These are phyloP conservation scores for Auricularia sp. DNA, from an alignment of 768 basidiomycete genomes.

Conservation along the genomic window DNA sequence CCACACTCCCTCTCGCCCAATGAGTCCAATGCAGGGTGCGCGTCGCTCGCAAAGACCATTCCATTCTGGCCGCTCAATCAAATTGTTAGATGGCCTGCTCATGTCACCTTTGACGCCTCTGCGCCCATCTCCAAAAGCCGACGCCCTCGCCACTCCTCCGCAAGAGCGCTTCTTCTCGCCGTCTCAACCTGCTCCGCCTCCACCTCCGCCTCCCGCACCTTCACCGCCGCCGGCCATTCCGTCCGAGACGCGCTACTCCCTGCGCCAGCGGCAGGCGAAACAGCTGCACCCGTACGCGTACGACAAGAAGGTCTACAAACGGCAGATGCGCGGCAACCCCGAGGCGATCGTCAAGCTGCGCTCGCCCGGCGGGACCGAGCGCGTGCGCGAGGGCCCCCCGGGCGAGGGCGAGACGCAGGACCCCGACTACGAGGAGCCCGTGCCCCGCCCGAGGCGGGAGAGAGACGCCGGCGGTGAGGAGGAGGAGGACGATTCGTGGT, in stretches of 20 bases:
- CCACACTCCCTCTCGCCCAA: too few relatives aligned
- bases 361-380: background rate
- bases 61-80: too few relatives aligned
- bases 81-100: too few relatives aligned
- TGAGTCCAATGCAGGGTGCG: too few relatives aligned
- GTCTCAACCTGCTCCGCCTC: background rate
- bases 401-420: background rate
- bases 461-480: too few relatives aligned
- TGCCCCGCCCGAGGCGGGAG: too few relatives aligned
- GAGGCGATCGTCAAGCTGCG: slow-evolving; percentile 52
- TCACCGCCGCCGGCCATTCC: background rate
- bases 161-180: slow-evolving; percentile 1
- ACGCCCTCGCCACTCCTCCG: background rate
- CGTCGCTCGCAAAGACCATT: too few relatives aligned
- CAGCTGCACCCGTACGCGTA: slow-evolving; percentile 55
- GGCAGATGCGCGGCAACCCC: slow-evolving; percentile 40
- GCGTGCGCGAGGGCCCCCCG: background rate
- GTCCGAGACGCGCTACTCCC: slow-evolving; percentile 32
- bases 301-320: slow-evolving; percentile 44
- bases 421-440: background rate
- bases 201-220: background rate
- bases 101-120: background rate
- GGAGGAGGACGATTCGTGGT: too few relatives aligned
- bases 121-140: background rate
- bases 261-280: slow-evolving; percentile 42